These are phyloP conservation scores for Arctium minus DNA, from an alignment of 129 eudicot species.

Conservation along the genomic window DNA sequence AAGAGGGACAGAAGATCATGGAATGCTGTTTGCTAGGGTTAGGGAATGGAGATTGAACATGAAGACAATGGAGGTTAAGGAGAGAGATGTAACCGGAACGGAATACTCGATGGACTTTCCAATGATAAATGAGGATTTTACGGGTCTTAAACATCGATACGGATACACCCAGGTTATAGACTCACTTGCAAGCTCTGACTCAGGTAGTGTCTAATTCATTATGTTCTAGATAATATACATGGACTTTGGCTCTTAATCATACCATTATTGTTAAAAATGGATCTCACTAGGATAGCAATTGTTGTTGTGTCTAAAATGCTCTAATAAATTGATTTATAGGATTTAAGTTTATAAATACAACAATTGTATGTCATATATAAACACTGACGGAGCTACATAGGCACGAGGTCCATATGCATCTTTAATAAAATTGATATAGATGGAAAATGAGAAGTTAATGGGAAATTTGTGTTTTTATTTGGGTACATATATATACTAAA, in stretches of 20 bases:
- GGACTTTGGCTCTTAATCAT: too few relatives aligned
- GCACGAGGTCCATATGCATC: neutral
- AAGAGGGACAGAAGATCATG: neutral
- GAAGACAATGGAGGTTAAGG: slow-evolving; percentile 28
- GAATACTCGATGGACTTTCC: slow-evolving; percentile 33
- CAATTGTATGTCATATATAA: neutral
- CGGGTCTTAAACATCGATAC: slow-evolving; percentile 23
- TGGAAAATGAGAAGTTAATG: too few relatives aligned
- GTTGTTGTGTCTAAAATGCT: neutral
- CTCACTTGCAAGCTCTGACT: slow-evolving; percentile 22
- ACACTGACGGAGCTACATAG: neutral
- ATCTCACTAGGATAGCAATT: neutral
- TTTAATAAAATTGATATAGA: too few relatives aligned
- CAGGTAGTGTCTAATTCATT: slow-evolving; percentile 7
- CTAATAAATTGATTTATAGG: neutral
- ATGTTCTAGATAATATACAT: too few relatives aligned
- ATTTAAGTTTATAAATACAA: neutral
- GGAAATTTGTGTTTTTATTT: too few relatives aligned
- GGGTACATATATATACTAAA: too few relatives aligned
- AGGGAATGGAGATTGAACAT: slow-evolving; percentile 32
- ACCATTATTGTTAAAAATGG: neutral
- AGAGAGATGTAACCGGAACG: slow-evolving; percentile 28
- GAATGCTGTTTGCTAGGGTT: slow-evolving; percentile 24
- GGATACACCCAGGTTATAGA: slow-evolving; percentile 24
- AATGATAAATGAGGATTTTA: slow-evolving; percentile 18